These are phyloP conservation scores for Ballota nigra DNA, from an alignment of 257 asterid genomes.

Conservation along the genomic window DNA sequence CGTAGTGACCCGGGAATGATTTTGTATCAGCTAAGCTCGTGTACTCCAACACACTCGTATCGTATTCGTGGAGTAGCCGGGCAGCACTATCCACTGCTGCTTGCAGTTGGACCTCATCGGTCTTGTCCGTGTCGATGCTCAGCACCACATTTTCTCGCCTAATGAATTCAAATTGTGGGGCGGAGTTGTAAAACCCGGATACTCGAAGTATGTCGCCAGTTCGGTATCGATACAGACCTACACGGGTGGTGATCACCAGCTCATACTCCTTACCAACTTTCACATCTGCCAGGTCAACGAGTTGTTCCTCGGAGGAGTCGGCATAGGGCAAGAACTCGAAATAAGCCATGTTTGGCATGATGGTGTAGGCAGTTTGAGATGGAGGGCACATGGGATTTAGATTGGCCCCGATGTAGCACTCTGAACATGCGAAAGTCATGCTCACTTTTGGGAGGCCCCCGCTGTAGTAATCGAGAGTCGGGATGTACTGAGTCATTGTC, in stretches of 20 bases:
- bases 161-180: no score
- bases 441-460: constrained; percentile 31
- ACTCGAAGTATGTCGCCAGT: constrained; percentile 44
- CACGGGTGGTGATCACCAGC: constrained; percentile 34
- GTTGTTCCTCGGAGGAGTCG: neutral
- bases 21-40: constrained; percentile 34
- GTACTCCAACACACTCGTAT: constrained; percentile 31
- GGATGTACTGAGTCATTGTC: constrained; percentile 37
- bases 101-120: constrained; percentile 41
- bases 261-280: constrained; percentile 44
- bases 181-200: constrained; percentile 35
- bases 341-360: constrained; percentile 40
- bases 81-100: constrained; percentile 29
- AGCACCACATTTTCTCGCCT: constrained; percentile 33
- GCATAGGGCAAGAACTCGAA: constrained; percentile 21
- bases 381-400: constrained; percentile 33
- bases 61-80: neutral
- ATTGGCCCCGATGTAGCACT: constrained; percentile 33
- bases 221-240: constrained; percentile 40
- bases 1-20: constrained; percentile 37
- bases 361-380: constrained; percentile 33
- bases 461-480: constrained; percentile 33
- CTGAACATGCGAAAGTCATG: constrained; percentile 32
- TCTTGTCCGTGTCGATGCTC: constrained; percentile 38
- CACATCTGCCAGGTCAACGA: constrained; percentile 32